Evolutionary conservation across 1,284 basidiomycete genomes (phyloP), one percentile per base, ranked within the genome.

Genomic region (Rhodotorula sp.): DNA sequence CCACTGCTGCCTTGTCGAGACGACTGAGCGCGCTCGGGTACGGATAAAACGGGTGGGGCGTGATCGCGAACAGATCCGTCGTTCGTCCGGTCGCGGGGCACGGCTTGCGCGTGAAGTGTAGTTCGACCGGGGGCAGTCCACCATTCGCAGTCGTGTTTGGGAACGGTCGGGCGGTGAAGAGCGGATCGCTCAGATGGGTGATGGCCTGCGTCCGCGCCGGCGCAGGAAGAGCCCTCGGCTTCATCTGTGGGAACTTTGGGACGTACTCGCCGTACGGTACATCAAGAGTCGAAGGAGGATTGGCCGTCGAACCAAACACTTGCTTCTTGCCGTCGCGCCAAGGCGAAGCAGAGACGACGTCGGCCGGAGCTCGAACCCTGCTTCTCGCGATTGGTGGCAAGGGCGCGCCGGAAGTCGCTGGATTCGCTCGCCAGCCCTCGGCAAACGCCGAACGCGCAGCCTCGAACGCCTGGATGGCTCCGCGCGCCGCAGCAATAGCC

Each of bases 21-120:
- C 39, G 31, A 5, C 20, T 26, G 23, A 70, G 60, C 26, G 60
- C 34, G 14, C 7, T 1, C 1, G 69, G 61, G n/a, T 51, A 70
- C 5, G 49, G n/a, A 16, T 54, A 20, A 61, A 70, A 59, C n/a
- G 49, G 69, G 23, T n/a, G 48, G 3, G 69, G 61, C 26, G 49
- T 16, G 54, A 66, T 56, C 10, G 31, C 21, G 56, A 70, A 57
- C 10, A 49, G 7, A n/a, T 16, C 48, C 20, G n/a, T n/a, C 20
- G 26, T 20, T 10, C 12, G 46, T 4, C 26, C 26, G 6, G 21
- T 29, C 20, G 43, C 47, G 21, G 54, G 56, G 23, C 47, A 47
- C 5, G 64, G 54, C 31, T 48, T 21, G 8, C 48, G 26, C 4
- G 68, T 62, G 10, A 16, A 1, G 10, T 21, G 21, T 18, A 26